Percentiles rank a stretch among this genome's conserved stretches.
Conservation (phyloP, 148 eudicot genomes). For the Camellia japonica region DNA sequence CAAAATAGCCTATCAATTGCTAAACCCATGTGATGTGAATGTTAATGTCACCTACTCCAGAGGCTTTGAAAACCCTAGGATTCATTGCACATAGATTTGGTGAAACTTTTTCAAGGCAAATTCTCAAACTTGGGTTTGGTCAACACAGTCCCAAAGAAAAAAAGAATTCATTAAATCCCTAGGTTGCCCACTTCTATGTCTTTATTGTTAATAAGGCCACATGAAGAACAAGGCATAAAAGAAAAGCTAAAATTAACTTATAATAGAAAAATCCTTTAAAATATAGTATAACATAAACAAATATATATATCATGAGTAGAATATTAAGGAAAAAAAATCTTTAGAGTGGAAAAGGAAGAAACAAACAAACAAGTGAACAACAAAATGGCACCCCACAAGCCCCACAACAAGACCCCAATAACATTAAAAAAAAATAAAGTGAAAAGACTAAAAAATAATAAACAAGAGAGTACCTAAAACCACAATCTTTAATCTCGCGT, state of each 20-base stretch:
- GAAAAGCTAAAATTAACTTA: constrained; percentile 29
- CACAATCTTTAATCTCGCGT: constrained; percentile 21
- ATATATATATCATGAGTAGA: constrained; percentile 1
- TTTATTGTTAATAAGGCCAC: constrained; percentile 10
- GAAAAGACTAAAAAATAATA: neutral
- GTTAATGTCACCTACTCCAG: constrained; percentile 13
- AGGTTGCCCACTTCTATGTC: neutral
- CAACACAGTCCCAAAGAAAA: constrained; percentile 9
- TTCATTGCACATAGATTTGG: neutral
- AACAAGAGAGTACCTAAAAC: neutral
- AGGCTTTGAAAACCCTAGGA: constrained; percentile 8
- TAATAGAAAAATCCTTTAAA: constrained; percentile 15
- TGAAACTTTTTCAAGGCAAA: constrained; percentile 9
- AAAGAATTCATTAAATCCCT: constrained; percentile 18
- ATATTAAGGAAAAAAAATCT: neutral
- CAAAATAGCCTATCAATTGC: constrained; percentile 15
- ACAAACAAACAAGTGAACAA: constrained; percentile 25
- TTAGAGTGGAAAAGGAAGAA: constrained; percentile 20
- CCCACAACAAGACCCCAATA: constrained; percentile 43
- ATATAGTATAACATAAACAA: neutral
- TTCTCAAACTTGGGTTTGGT: constrained; percentile 13
- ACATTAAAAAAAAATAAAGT: constrained; percentile 18
- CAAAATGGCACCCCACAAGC: constrained; percentile 26
- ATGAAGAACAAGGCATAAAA: constrained; percentile 33
- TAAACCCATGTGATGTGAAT: neutral